Conservation (phyloP, 108 stramenopile genomes). For the Cyclotella kingstonii region DNA sequence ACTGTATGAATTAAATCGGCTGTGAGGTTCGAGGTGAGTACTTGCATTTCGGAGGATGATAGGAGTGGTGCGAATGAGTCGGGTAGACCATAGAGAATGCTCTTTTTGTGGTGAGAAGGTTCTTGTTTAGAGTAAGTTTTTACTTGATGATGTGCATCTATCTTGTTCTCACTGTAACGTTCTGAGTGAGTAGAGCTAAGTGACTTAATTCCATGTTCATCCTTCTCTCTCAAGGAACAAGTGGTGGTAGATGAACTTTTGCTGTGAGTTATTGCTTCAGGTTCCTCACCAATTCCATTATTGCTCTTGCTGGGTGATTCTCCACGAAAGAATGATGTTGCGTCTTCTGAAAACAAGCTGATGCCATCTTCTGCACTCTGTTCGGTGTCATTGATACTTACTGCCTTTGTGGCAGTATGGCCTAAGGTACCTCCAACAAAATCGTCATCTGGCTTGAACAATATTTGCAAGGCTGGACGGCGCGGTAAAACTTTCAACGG, state of each 20-base stretch:
- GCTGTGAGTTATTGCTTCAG: too few species aligned
- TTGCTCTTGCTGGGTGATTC: too few species aligned
- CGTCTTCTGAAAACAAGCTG: slow-evolving; percentile 34
- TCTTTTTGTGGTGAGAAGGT: slow-evolving; percentile 9
- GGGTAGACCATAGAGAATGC: slow-evolving; percentile 54
- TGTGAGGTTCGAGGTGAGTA: slow-evolving; percentile 63
- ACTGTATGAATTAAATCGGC: slow-evolving; percentile 80
- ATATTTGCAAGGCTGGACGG: slow-evolving; percentile 69
- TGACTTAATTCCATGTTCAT: too few species aligned
- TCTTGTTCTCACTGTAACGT: background rate
- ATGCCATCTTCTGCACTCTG: slow-evolving; percentile 15
- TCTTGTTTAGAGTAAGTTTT: slow-evolving; percentile 2
- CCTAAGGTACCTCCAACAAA: slow-evolving; percentile 8
- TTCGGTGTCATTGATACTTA: background rate
- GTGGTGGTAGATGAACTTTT: too few species aligned
- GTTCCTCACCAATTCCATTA: too few species aligned
- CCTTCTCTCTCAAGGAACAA: too few species aligned
- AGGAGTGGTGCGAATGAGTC: slow-evolving; percentile 88
- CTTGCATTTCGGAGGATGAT: slow-evolving; percentile 74
- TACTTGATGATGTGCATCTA: background rate
- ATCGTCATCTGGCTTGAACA: slow-evolving; percentile 81
- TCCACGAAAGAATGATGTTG: too few species aligned
- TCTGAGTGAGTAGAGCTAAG: too few species aligned
- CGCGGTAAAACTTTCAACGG: slow-evolving; percentile 62
- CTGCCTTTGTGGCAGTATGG: background rate